Percentiles rank a stretch among this genome's conserved stretches.
Conservation (phyloP, 2,329 filamentous ascomycete species). For the Alternaria ethzedia region DNA sequence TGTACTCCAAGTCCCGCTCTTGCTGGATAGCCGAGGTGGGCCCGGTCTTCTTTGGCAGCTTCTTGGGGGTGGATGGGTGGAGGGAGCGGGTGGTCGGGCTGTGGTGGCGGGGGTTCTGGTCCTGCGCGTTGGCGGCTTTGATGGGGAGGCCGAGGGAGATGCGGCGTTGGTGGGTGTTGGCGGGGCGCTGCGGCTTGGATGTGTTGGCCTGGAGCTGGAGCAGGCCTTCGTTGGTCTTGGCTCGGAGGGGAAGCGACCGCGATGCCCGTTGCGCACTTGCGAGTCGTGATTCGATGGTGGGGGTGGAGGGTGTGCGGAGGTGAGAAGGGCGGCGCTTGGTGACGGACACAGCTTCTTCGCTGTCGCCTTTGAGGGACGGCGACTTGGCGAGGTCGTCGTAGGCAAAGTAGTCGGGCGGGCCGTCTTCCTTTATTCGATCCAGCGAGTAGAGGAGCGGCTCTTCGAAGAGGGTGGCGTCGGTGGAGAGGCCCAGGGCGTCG, state of each 20-base stretch:
- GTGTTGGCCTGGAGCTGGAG: conserved; percentile 27
- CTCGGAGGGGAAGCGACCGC: conserved; percentile 16
- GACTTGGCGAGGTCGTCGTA: conserved; percentile 15
- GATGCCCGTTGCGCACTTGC: conserved; percentile 16
- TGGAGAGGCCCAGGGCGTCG: conserved; percentile 20
- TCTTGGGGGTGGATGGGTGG: conserved; percentile 3
- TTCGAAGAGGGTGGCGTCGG: conserved; percentile 28
- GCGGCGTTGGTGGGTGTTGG: conserved; percentile 24
- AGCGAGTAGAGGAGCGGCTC: conserved; percentile 24
- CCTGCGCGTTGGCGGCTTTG: conserved; percentile 8
- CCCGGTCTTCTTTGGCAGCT: conserved; percentile 11
- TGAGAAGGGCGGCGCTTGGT: conserved; percentile 22
- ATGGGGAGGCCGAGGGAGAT: conserved; percentile 31
- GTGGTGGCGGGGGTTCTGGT: conserved; percentile 4
- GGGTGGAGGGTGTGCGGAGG: conserved; percentile 21
- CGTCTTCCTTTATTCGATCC: conserved; percentile 23
- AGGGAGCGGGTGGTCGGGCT: conserved; percentile 13
- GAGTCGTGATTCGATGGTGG: conserved; percentile 19
- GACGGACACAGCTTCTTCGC: conserved; percentile 10
- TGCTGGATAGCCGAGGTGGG: conserved; percentile 15
- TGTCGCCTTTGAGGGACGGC: conserved; percentile 14
- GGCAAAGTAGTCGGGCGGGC: conserved; percentile 18
- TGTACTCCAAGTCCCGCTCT: conserved; percentile 40
- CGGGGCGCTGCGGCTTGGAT: conserved; percentile 14
- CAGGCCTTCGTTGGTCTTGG: conserved; percentile 30